These are phyloP conservation scores for Fusarium sp. DNA, from an alignment of 2,329 filamentous ascomycete genomes.

Conservation along the genomic window DNA sequence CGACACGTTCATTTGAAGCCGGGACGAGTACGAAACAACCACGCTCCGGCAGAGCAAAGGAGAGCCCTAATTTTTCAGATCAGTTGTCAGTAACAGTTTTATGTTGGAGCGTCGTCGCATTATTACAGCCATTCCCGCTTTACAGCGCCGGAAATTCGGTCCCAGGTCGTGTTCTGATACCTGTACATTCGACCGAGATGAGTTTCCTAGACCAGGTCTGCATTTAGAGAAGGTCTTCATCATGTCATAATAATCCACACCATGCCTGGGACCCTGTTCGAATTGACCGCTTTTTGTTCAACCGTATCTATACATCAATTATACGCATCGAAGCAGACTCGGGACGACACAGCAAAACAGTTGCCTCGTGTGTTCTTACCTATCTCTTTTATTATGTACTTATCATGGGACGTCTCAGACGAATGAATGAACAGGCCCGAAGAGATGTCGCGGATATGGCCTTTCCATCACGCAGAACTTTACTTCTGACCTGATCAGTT, in stretches of 20 bases:
- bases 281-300: conserved; percentile 7
- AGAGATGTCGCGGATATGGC: background rate
- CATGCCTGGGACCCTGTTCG: conserved; percentile 8
- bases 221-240: conserved; percentile 42
- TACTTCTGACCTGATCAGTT: background rate
- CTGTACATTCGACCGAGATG: conserved; percentile 36
- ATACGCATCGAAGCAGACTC: background rate
- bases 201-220: conserved; percentile 41
- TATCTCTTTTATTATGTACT: conserved; percentile 14
- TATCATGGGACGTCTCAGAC: background rate
- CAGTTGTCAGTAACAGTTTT: conserved; percentile 17
- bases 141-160: conserved; percentile 27
- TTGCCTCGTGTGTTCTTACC: background rate
- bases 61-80: conserved; percentile 9
- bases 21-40: conserved; percentile 4
- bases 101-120: conserved; percentile 36
- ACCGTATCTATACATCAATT: conserved; percentile 1
- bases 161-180: conserved; percentile 13
- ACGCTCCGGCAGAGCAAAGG: conserved; percentile 10
- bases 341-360: conserved; percentile 4
- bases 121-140: conserved; percentile 26
- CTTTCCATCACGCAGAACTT: background rate
- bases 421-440: background rate
- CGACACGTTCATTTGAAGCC: conserved; percentile 13
- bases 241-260: conserved; percentile 26